Base-by-base conservation (phyloP, 2,329 filamentous ascomycete species). In the Thelonectria olida region DNA sequence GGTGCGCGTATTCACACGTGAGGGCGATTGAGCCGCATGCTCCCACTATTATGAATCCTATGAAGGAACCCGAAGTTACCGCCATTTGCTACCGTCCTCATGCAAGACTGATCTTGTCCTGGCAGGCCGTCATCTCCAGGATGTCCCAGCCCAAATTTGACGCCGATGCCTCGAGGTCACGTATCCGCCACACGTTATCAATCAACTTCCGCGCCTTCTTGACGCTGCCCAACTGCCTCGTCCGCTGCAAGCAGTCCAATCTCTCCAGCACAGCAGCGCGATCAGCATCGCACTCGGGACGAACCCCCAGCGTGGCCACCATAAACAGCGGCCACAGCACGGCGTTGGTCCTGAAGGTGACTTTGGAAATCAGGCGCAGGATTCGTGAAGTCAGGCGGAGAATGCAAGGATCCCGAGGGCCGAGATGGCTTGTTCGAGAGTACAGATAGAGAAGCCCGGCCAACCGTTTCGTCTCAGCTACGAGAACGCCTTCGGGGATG, bases 261-360 rank as follows among this genome's bases (percentile, higher is more conserved):
- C 59, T 66, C 17, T 56, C 31, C 19, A 74, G 49, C 4, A 75
- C 58, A 4, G 69, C 39, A 17, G 60, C 67, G 22, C 73, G 69
- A 15, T 74, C 67, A 6, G 64, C 64, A 12, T 75, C 73, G 9
- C 58, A 67, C 12, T 72, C 68, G 3, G 66, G 63, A 5, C 70
- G 63, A 2, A 74, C 60, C 4, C 73, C 73, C 10, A 75, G 54
- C 4, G 70, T 72, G 3, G 69, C 73, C 19, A 73, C 71, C 34
- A 74, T 72, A 39, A 74, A 74, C 4, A 75, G 63, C 5, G 71
- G 70, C 70, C 72, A 74, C 6, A 74, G 66, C 7, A 70, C 50
- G 1, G 68, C 69, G 39, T 73, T 72, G 5, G 73, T 73, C 8
- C 72, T 65, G 15, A 68, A 53, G 1, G 72, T 67, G 17, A 73